Conservation (phyloP, 192 early-diverging fungal genomes). For the Diversispora eburnea region DNA sequence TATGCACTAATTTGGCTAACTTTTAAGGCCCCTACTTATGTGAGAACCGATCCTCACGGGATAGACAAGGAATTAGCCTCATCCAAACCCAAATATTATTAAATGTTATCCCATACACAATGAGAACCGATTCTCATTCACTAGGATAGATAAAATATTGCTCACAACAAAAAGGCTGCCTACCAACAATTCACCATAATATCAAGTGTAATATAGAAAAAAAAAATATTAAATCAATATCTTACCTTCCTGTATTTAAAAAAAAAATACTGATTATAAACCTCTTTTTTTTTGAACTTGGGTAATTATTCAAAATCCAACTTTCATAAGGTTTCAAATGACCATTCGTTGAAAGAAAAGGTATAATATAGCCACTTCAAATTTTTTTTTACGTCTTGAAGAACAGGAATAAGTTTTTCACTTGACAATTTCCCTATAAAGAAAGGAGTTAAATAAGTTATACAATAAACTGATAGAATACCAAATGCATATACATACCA, state of each 20-base stretch:
- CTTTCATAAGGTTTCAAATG: neutral
- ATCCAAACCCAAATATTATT: slow-evolving; percentile 9
- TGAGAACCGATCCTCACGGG: slow-evolving; percentile 3
- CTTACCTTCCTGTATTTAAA: neutral
- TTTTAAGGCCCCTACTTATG: slow-evolving; percentile 1
- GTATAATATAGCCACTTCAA: neutral
- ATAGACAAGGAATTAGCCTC: slow-evolving; percentile 10
- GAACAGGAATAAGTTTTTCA: slow-evolving; percentile 10
- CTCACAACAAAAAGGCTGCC: neutral
- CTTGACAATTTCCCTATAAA: slow-evolving; percentile 11
- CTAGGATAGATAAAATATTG: slow-evolving; percentile 1
- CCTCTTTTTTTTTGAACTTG: neutral
- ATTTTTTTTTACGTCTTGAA: slow-evolving; percentile 5
- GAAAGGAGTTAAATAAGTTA: slow-evolving; percentile 12
- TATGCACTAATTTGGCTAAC: slow-evolving; percentile 7
- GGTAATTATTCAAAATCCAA: slow-evolving; percentile 1
- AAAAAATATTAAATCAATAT: neutral
- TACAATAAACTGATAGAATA: slow-evolving; percentile 7
- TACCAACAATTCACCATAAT: neutral
- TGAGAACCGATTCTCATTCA: slow-evolving; percentile 12
- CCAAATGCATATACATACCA: neutral
- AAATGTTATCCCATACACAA: slow-evolving; percentile 3
- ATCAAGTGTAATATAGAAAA: neutral
- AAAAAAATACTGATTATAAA: slow-evolving; percentile 4
- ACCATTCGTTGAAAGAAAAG: slow-evolving; percentile 1